phyloP scores from a whole-genome alignment of 345 rosid genomes.

The Combretum micranthum region DNA sequence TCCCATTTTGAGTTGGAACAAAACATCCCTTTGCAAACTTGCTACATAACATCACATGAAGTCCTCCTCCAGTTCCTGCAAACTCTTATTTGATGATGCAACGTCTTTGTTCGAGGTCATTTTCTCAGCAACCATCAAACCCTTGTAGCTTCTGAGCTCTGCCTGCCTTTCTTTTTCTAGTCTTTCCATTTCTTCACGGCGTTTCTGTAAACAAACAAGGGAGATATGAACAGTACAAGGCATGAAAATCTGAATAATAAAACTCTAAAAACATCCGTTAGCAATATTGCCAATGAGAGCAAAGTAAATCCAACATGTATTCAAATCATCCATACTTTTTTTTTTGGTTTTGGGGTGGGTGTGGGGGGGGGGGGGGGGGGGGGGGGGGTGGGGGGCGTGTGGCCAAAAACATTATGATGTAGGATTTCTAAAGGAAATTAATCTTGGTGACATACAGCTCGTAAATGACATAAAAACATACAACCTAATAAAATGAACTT shows the following conservation, averaged over 20 bases:
- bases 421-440: no score
- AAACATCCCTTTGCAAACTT: constrained; percentile 15
- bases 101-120: constrained; percentile 96
- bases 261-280: no score
- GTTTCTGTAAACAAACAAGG: constrained; percentile 44
- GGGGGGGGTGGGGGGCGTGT: no score
- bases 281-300: no score
- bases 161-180: constrained; percentile 90
- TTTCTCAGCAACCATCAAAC: constrained; percentile 87
- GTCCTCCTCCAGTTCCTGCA: constrained; percentile 97
- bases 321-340: no score
- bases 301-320: no score
- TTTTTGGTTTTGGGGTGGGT: no score
- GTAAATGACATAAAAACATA: not conserved
- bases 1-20: no score
- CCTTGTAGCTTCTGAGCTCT: constrained; percentile 93
- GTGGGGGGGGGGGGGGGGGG: no score
- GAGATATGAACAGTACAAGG: not conserved
- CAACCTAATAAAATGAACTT: constrained; percentile 13
- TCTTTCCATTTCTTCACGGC: constrained; percentile 81
- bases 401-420: no score
- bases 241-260: not conserved
- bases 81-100: constrained; percentile 68
- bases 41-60: constrained; percentile 64
- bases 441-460: not conserved